Evolutionary conservation across 257 asterid species (phyloP), one percentile per base, ranked within the genome.

Genomic region (Fraxinus anomala): DNA sequence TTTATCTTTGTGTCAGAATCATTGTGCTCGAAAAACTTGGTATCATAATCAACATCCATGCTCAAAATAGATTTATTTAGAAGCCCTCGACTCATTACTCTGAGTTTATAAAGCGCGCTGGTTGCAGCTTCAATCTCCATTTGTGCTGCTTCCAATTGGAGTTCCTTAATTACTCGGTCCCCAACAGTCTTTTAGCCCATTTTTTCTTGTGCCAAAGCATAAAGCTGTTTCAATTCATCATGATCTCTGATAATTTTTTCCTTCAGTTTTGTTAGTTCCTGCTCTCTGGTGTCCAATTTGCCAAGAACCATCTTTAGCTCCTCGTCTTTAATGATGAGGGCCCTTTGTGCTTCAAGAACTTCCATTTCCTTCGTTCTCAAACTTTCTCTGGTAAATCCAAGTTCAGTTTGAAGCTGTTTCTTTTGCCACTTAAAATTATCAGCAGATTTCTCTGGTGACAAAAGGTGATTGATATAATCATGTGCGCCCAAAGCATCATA

Each of bases 301-400:
- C 77, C 56, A 0, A 69, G 47, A 37, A 88, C 89, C 65, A 75
- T 70, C 72, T 84, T 86, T 30, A 89, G 89, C 90, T 93, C 97
- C 80, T 88, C 90, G 2, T 88, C 96, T 88, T 87, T 91, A 63
- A 85, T 86, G 79, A 77, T 76, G 61, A 93, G 87, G 56, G 87
- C 86, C 83, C 87, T 89, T 47, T 90, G 89, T 67, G 84, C 88
- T 6, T 89, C 85, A 63, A 93, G 85, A 84, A 88, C 75, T 79
- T 93, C 94, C 89, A 80, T 85, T 82, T 93, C 98, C 86, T 85
- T 91, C 0, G 83, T 80, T 80, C 86, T 87, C 83, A 95, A 81
- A 84, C 82, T 84, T 82, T 91, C 94, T 76, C 83, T 84, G 70
- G 91, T 86, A 51, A 87, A 75, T 59, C 77, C 77, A 9, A 93